Percentiles rank a stretch among this genome's conserved stretches.
Conservation (phyloP, 1,284 basidiomycete species). For the Naganishia sp. region DNA sequence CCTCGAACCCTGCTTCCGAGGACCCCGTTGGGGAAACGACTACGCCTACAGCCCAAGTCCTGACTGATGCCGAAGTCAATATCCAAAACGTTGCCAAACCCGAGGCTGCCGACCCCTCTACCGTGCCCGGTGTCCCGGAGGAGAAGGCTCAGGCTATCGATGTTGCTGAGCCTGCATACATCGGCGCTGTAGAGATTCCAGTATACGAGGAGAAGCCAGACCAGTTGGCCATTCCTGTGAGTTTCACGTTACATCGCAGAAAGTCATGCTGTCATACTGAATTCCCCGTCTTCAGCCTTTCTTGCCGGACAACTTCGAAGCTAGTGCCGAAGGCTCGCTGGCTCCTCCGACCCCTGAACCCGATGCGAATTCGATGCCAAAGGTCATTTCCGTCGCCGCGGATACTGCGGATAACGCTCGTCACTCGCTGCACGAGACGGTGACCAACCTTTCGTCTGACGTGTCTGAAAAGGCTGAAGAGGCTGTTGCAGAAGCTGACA, state of each 20-base stretch:
- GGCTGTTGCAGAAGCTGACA: conserved; percentile 1
- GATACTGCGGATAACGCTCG: conserved; percentile 67
- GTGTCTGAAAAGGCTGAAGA: conserved; percentile 31
- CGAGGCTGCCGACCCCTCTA: conserved; percentile 24
- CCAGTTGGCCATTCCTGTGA: conserved; percentile 30
- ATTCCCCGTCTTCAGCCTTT: conserved; percentile 41
- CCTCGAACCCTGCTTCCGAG: conserved; percentile 14
- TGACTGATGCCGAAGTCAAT: conserved; percentile 25
- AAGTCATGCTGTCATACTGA: background rate
- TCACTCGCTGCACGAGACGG: conserved; percentile 59
- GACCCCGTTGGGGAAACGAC: background rate
- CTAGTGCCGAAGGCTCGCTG: conserved; percentile 34
- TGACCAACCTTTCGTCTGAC: conserved; percentile 38
- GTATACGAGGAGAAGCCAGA: conserved; percentile 18
- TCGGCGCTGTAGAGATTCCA: conserved; percentile 29
- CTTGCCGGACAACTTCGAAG: conserved; percentile 48
- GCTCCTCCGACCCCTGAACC: conserved; percentile 38
- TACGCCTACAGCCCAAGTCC: conserved; percentile 19
- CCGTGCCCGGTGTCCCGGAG: conserved; percentile 33
- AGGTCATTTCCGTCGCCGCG: conserved; percentile 64
- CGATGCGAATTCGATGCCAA: conserved; percentile 57
- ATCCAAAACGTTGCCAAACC: conserved; percentile 15
- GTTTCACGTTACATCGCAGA: background rate
- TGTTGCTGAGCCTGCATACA: conserved; percentile 20
- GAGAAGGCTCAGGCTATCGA: conserved; percentile 28